Conservation (phyloP, 805 yeast species). For the Teunomyces panamensis region DNA sequence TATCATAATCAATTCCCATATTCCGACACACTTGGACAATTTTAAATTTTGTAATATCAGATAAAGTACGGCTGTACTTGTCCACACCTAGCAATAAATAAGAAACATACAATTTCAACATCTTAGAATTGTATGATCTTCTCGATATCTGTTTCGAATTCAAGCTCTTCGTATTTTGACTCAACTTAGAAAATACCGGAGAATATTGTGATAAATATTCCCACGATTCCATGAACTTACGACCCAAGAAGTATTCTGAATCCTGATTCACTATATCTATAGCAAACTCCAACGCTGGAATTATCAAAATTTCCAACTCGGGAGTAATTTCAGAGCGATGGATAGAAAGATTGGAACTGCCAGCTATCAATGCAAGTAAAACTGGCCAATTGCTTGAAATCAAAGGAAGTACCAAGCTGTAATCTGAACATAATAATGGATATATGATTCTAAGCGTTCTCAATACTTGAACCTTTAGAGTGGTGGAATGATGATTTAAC, state of each 20-base stretch:
- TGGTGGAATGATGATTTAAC: conserved; percentile 62
- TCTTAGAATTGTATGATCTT: conserved; percentile 19
- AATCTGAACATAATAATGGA: conserved; percentile 31
- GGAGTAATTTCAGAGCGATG: background rate
- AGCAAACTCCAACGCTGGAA: conserved; percentile 28
- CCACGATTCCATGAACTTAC: conserved; percentile 50
- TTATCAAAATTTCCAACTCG: conserved; percentile 17
- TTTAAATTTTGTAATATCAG: conserved; percentile 36
- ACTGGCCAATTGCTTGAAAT: conserved; percentile 34
- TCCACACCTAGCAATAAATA: conserved; percentile 35
- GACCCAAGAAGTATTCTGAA: conserved; percentile 44
- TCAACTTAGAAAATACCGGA: background rate
- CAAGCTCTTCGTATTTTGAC: background rate
- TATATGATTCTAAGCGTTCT: conserved; percentile 36
- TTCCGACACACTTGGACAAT: conserved; percentile 30
- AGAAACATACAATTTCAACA: conserved; percentile 21
- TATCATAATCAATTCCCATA: conserved; percentile 23
- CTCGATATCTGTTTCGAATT: conserved; percentile 3
- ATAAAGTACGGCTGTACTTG: conserved; percentile 38
- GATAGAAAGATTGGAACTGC: conserved; percentile 6
- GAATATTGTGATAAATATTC: conserved; percentile 10
- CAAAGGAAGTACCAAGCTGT: conserved; percentile 29
- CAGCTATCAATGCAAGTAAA: conserved; percentile 20
- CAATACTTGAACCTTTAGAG: conserved; percentile 56
- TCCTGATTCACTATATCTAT: conserved; percentile 28